Conservation (phyloP, 441 rosid genomes). For the Arabidopsis lyrata region DNA sequence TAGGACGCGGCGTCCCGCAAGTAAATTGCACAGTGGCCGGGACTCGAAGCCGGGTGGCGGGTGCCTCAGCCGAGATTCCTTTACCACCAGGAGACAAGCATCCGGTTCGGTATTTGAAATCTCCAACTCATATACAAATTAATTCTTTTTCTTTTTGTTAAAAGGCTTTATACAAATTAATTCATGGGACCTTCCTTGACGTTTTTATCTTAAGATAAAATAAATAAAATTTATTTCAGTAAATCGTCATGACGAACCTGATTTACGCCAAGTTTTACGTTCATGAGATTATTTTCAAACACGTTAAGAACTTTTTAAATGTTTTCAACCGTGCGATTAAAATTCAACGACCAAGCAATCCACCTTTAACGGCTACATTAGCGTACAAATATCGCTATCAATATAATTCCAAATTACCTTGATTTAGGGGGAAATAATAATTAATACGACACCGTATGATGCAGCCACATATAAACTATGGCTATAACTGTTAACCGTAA, state of each 20-base stretch:
- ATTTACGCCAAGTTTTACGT: conserved; percentile 37
- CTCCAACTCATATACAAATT: too few relatives aligned
- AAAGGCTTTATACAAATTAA: too few relatives aligned
- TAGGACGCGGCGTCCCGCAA: too few relatives aligned
- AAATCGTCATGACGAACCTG: conserved; percentile 20
- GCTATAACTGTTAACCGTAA: conserved; percentile 45
- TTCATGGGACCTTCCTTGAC: background rate
- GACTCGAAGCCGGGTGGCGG: too few relatives aligned
- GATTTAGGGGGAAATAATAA: conserved; percentile 6
- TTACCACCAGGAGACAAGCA: too few relatives aligned
- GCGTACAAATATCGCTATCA: conserved; percentile 26
- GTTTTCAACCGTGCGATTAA: conserved; percentile 25
- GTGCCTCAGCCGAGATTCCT: too few relatives aligned
- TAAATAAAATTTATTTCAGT: background rate
- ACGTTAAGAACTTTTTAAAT: background rate
- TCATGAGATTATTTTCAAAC: conserved; percentile 18
- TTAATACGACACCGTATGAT: conserved; percentile 23
- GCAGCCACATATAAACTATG: conserved; percentile 15
- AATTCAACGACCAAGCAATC: conserved; percentile 31
- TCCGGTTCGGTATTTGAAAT: too few relatives aligned
- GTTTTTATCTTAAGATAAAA: background rate
- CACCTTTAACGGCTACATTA: conserved; percentile 36
- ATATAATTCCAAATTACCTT: conserved; percentile 24
- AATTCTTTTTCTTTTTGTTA: too few relatives aligned
- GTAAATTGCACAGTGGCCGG: too few relatives aligned